phyloP scores from a whole-genome alignment of 2,329 filamentous ascomycete genomes.

The Trichoderma sp. region DNA sequence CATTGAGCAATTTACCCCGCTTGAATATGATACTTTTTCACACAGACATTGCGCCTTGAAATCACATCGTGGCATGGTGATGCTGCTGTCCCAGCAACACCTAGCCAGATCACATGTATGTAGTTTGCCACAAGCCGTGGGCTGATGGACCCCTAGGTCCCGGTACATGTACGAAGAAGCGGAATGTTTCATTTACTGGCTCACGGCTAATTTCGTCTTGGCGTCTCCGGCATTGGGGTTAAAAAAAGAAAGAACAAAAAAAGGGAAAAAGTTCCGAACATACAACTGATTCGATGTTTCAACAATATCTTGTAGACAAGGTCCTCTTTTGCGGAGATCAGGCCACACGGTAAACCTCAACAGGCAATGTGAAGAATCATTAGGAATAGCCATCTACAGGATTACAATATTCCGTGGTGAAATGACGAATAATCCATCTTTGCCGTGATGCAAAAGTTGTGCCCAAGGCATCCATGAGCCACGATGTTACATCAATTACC shows the following conservation, averaged over 20 bases:
- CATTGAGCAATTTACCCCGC: background rate
- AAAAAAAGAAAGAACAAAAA: background rate
- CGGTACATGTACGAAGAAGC: background rate
- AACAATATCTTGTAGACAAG: background rate
- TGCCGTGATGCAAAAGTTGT: background rate
- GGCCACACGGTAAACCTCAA: background rate
- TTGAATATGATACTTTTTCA: background rate
- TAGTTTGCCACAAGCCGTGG: background rate
- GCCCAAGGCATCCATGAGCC: background rate
- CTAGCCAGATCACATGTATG: background rate
- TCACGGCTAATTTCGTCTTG: constrained; percentile 16
- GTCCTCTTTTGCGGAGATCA: background rate
- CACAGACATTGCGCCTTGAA: background rate
- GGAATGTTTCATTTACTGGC: background rate
- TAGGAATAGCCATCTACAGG: background rate
- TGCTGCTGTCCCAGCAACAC: background rate
- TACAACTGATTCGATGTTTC: background rate
- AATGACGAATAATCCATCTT: background rate
- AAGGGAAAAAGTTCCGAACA: background rate
- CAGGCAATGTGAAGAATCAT: background rate
- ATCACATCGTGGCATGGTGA: background rate
- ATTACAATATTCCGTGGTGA: background rate
- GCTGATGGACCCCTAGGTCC: background rate
- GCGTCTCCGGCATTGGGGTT: background rate
- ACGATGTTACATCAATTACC: background rate